Evolutionary conservation across 1,139 yeast genomes (phyloP).

Genomic region (Citeromyces hawaiiensis): DNA sequence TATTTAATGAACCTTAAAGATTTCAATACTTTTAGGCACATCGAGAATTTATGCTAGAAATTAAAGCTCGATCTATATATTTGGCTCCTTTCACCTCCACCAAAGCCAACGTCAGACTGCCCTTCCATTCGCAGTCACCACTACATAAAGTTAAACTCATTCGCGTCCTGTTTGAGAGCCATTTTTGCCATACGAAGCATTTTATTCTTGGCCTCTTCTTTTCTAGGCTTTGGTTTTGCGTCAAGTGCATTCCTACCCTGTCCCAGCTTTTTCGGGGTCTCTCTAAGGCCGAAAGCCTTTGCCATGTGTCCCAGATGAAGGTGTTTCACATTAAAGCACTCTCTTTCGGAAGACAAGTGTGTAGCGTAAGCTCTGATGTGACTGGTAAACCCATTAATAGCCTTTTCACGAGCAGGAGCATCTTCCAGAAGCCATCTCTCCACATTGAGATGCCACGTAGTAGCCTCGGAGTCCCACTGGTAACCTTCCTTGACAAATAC

Average conservation of each 20-base stretch:
- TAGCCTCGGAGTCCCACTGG: conserved; percentile 89
- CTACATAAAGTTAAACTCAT: conserved; percentile 56
- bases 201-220: conserved; percentile 53
- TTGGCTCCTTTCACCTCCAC: too few species aligned
- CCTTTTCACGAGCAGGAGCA: conserved; percentile 34
- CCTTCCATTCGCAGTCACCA: too few species aligned
- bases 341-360: conserved; percentile 70
- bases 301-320: conserved; percentile 94
- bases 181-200: conserved; percentile 69
- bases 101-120: too few species aligned
- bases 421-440: conserved; percentile 83
- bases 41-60: too few species aligned
- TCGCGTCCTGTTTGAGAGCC: conserved; percentile 47
- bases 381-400: conserved; percentile 61
- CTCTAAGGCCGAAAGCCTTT: conserved; percentile 87
- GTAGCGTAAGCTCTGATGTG: conserved; percentile 97
- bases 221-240: conserved; percentile 21
- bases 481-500: conserved; percentile 42
- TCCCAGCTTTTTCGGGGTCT: conserved; percentile 67
- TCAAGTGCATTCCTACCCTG: conserved; percentile 24
- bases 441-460: conserved; percentile 86
- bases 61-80: too few species aligned
- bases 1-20: too few species aligned
- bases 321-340: conserved; percentile 62
- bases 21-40: too few species aligned